Evolutionary conservation across 495 filamentous ascomycete species (phyloP).

Genomic region (Chaetomium fimeti): DNA sequence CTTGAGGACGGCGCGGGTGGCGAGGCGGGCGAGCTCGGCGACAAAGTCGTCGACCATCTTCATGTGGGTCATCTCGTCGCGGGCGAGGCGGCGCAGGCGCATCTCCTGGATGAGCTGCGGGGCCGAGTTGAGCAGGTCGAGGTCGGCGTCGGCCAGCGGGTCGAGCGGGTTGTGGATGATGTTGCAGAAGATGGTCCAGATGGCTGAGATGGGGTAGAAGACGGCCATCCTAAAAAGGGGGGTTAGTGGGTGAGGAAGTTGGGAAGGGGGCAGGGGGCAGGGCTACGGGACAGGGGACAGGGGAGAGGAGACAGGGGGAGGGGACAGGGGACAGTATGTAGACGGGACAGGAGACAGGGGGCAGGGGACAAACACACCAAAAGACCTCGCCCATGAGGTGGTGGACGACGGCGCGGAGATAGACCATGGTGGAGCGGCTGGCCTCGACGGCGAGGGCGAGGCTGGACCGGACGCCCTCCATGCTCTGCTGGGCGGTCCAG

Average conservation of each 20-base stretch:
- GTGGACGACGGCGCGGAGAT: conserved; percentile 43
- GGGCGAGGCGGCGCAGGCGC: conserved; percentile 41
- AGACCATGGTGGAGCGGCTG: conserved; percentile 51
- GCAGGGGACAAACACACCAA: conserved; percentile 39
- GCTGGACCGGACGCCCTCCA: conserved; percentile 51
- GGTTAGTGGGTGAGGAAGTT: not conserved
- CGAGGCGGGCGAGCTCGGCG: conserved; percentile 44
- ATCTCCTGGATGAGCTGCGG: conserved; percentile 46
- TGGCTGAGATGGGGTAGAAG: conserved; percentile 55
- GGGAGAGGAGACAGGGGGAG: not conserved
- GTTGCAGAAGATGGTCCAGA: conserved; percentile 52
- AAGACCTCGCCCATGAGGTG: conserved; percentile 47
- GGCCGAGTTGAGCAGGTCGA: conserved; percentile 43
- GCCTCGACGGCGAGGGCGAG: conserved; percentile 53
- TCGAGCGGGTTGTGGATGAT: conserved; percentile 50
- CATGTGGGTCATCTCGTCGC: conserved; percentile 47
- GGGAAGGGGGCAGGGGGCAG: not conserved
- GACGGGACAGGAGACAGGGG: not conserved
- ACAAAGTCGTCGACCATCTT: conserved; percentile 52
- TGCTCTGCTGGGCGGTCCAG: conserved; percentile 24
- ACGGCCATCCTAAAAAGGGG: conserved; percentile 43
- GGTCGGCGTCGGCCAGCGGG: conserved; percentile 46
- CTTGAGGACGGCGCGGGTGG: conserved; percentile 20
- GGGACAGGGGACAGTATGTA: not conserved
- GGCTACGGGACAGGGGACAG: not conserved